Percentiles rank a stretch among this genome's conserved stretches.
Conservation (phyloP, 2,329 filamentous ascomycete genomes). For the Aureobasidium namibiae region DNA sequence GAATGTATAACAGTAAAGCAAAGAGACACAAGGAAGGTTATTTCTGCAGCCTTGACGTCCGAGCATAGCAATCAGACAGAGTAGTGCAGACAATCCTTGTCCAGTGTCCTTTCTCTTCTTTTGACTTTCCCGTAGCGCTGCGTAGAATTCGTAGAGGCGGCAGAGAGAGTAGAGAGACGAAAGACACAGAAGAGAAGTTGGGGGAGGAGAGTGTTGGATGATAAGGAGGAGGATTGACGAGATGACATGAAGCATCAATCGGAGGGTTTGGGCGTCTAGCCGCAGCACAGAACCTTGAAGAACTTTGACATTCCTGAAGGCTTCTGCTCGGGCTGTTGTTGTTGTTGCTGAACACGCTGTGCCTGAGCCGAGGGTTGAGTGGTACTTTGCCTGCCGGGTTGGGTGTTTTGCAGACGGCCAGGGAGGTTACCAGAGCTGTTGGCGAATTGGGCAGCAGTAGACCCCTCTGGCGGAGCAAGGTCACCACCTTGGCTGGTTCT, state of each 20-base stretch:
- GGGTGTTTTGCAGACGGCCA: constrained; percentile 11
- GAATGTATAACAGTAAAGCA: constrained; percentile 9
- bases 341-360: constrained; percentile 31
- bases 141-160: constrained; percentile 4
- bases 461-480: constrained; percentile 69
- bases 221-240: not conserved
- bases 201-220: not conserved
- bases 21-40: constrained; percentile 5
- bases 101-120: not conserved
- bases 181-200: constrained; percentile 3
- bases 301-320: constrained; percentile 83
- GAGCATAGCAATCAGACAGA: not conserved
- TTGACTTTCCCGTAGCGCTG: not conserved
- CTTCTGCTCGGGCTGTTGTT: constrained; percentile 57
- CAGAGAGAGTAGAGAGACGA: not conserved
- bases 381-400: constrained; percentile 14
- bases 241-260: not conserved
- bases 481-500: constrained; percentile 71
- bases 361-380: constrained; percentile 13
- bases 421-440: constrained; percentile 86
- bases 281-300: constrained; percentile 88
- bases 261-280: constrained; percentile 30
- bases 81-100: not conserved
- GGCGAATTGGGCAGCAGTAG: constrained; percentile 93
- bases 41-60: not conserved